Evolutionary conservation across 768 basidiomycete genomes (phyloP).

Genomic region (Hypholoma fasciculare): DNA sequence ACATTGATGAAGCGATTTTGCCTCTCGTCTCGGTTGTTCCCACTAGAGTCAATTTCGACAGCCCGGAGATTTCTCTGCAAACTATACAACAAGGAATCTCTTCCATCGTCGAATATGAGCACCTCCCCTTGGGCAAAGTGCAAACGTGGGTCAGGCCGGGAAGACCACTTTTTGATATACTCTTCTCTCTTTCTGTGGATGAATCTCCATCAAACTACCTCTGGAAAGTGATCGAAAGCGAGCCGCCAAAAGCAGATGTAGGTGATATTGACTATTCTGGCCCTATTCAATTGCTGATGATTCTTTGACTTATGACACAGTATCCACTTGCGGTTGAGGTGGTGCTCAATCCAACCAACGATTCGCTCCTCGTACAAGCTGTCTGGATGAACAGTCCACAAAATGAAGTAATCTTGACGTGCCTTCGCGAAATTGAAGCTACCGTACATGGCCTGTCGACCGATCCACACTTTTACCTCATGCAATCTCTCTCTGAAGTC

Average conservation of each 20-base stretch:
- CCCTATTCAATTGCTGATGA: neutral
- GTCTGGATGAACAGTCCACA: conserved; percentile 22
- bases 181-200: conserved; percentile 33
- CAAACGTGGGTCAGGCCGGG: conserved; percentile 34
- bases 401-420: conserved; percentile 6
- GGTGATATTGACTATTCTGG: conserved; percentile 8
- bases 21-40: conserved; percentile 33
- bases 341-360: conserved; percentile 22
- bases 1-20: conserved; percentile 26
- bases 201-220: conserved; percentile 13
- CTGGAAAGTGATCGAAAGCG: conserved; percentile 27
- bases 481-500: conserved; percentile 3
- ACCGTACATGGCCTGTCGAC: conserved; percentile 14
- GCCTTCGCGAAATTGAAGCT: conserved; percentile 25
- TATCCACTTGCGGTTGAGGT: conserved; percentile 33
- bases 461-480: conserved; percentile 4
- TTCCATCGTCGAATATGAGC: conserved; percentile 30
- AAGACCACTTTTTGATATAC: conserved; percentile 26
- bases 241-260: conserved; percentile 33
- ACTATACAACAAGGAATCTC: conserved; percentile 26
- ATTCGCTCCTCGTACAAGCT: conserved; percentile 24
- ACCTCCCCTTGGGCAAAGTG: conserved; percentile 29
- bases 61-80: conserved; percentile 16
- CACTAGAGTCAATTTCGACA: conserved; percentile 24
- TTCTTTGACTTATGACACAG: conserved; percentile 14